Percentiles rank a stretch among this genome's conserved stretches.
These are phyloP conservation scores for Lentinula edodes DNA, from an alignment of 768 basidiomycete species.

Conservation along the genomic window DNA sequence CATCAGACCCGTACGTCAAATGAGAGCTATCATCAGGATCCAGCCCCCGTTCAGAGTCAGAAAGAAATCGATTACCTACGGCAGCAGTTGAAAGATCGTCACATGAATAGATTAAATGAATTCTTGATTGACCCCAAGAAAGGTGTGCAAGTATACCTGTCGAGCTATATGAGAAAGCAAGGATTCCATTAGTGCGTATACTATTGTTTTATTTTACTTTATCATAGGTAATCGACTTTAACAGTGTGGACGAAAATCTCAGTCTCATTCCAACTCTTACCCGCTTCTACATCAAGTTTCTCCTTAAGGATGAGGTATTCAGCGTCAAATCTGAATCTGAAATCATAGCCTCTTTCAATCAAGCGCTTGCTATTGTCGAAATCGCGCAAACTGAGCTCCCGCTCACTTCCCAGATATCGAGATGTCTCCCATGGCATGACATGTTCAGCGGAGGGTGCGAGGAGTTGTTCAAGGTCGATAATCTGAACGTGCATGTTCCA, in stretches of 20 bases:
- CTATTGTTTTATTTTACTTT: not conserved
- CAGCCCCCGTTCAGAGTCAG: not conserved
- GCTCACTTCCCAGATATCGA: slow-evolving; percentile 38
- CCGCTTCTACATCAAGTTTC: slow-evolving; percentile 54
- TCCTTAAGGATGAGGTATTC: slow-evolving; percentile 54
- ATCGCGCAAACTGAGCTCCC: slow-evolving; percentile 46
- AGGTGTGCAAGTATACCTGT: slow-evolving; percentile 61
- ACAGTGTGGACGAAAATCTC: slow-evolving; percentile 44
- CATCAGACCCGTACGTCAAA: too few species aligned
- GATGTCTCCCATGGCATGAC: slow-evolving; percentile 36
- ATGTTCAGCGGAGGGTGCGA: slow-evolving; percentile 42
- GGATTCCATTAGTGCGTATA: slow-evolving; percentile 60
- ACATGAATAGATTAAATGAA: slow-evolving; percentile 35
- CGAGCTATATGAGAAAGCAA: slow-evolving; percentile 60
- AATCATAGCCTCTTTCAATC: slow-evolving; percentile 36
- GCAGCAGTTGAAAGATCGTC: slow-evolving; percentile 15
- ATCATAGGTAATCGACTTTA: not conserved
- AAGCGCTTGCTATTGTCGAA: slow-evolving; percentile 37
- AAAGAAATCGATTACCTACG: too few species aligned
- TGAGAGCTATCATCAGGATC: slow-evolving; percentile 8
- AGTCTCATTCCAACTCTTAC: slow-evolving; percentile 47
- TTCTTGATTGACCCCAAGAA: slow-evolving; percentile 64
- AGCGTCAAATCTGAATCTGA: slow-evolving; percentile 24
- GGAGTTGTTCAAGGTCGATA: slow-evolving; percentile 28
- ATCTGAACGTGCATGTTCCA: slow-evolving; percentile 33